A percentile compares a stretch with the other conserved stretches of the same genome.
Conservation (phyloP, 1,139 yeast species). For the Yamadazyma diddensiae region DNA sequence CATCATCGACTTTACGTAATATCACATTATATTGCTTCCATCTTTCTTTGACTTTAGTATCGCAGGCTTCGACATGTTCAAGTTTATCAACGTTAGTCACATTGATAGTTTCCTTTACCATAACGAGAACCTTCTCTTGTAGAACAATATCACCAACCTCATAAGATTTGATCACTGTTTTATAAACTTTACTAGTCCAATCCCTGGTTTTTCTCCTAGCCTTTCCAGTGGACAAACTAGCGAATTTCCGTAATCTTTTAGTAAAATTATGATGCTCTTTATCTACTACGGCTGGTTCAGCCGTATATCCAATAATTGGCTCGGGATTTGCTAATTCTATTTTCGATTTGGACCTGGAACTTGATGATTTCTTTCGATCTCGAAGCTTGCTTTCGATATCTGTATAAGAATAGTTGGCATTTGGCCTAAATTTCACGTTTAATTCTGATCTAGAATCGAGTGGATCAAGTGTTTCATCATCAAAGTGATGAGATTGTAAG, state of each 20-base stretch:
- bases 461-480: too few species aligned
- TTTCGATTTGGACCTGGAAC: background rate
- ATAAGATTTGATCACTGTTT: slow-evolving; percentile 25
- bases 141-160: slow-evolving; percentile 61
- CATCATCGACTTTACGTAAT: slow-evolving; percentile 55
- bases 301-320: slow-evolving; percentile 13
- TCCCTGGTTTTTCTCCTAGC: slow-evolving; percentile 19
- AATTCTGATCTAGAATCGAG: too few species aligned
- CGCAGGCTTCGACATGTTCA: slow-evolving; percentile 47
- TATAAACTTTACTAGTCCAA: slow-evolving; percentile 19
- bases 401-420: background rate
- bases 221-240: slow-evolving; percentile 22
- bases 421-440: background rate
- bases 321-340: slow-evolving; percentile 12
- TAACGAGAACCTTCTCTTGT: slow-evolving; percentile 63
- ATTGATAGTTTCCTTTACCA: slow-evolving; percentile 24
- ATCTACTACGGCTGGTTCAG: slow-evolving; percentile 14
- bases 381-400: background rate
- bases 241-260: slow-evolving; percentile 22
- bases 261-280: slow-evolving; percentile 21
- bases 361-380: background rate
- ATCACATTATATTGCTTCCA: slow-evolving; percentile 78
- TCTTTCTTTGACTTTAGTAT: slow-evolving; percentile 58
- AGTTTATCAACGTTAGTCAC: slow-evolving; percentile 13
- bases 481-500: too few species aligned